Conservation (phyloP, 1,139 yeast species). For the Blastobotrys buckinghamii region DNA sequence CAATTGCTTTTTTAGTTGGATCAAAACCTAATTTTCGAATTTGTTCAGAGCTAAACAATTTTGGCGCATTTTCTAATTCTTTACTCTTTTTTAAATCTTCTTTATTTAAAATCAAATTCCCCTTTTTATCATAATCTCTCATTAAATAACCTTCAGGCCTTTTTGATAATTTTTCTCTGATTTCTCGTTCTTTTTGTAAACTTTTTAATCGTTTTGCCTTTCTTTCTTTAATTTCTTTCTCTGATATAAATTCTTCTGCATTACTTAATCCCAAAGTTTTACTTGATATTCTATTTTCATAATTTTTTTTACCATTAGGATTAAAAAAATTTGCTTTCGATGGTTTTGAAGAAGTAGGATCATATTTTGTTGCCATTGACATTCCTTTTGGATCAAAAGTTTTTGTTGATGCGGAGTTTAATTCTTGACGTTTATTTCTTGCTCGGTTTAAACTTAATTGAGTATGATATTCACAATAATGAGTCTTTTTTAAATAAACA, state of each 20-base stretch:
- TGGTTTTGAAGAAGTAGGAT: not conserved
- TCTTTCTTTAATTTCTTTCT: constrained; percentile 9
- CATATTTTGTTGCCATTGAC: not conserved
- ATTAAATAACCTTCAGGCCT: constrained; percentile 28
- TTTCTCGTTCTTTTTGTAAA: constrained; percentile 23
- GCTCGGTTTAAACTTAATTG: constrained; percentile 46
- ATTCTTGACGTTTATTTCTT: constrained; percentile 53
- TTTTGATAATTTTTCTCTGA: constrained; percentile 29
- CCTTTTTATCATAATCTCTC: constrained; percentile 26
- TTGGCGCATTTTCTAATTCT: constrained; percentile 21
- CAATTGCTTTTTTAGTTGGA: constrained; percentile 22
- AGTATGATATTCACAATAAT: constrained; percentile 66
- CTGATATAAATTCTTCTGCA: not conserved
- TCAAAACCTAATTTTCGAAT: constrained; percentile 32
- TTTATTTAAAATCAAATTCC: constrained; percentile 29
- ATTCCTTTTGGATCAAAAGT: constrained; percentile 23
- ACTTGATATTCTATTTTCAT: not conserved
- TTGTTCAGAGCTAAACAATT: constrained; percentile 27
- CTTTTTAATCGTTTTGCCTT: constrained; percentile 16
- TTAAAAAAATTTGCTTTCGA: not conserved
- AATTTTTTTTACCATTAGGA: not conserved
- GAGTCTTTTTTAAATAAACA: constrained; percentile 47
- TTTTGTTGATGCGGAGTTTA: constrained; percentile 39
- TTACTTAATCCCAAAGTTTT: not conserved
- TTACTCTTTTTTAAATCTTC: constrained; percentile 30